Evolutionary conservation across 345 rosid species (phyloP), one percentile per base, ranked within the genome.

Genomic region (Draba incana): DNA sequence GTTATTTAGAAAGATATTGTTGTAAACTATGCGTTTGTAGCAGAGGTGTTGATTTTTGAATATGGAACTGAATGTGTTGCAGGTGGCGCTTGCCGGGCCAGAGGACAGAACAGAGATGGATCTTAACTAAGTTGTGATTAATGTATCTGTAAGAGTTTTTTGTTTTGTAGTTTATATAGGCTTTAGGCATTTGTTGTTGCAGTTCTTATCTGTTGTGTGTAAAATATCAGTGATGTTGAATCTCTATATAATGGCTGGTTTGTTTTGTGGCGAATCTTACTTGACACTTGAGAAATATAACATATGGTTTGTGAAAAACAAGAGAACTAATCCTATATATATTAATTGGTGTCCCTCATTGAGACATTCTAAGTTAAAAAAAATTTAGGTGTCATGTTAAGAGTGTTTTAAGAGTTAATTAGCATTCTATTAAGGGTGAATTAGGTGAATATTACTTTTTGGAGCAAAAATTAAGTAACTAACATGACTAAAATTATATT

Each of bases 51-150:
- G 57, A 62, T 61, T n/a, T 20, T 4, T 54, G 38, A 13, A 30
- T 55, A 23, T 69, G 75, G n/a, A 69, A 42, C 25, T 15, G 57
- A 55, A 0, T 51, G 53, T 35, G 69, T 67, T 48, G 53, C 66
- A 77, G 80, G 76, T 77, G 54, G 72, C 64, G 9, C 80, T 77
- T 60, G 77, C 77, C 0, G 80, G 80, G 9, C 80, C 80, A 62
- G 77, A 71, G 0, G 80, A 77, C 66, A 71, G 74, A 66, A 55
- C 80, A 52, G 77, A 74, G 62, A 59, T 63, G 4, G 67, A 35
- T 59, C 55, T 53, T 51, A 50, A 66, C 55, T 58, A 59, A 41
- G 68, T 41, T 51, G 48, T 62, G 66, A 46, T 47, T 62, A 15
- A 65, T 1, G 48, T 50, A 48, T 56, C 30, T n/a, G 51, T 64